Conservation (phyloP, 441 rosid genomes). For the Pelargonium cotyledonis region DNA sequence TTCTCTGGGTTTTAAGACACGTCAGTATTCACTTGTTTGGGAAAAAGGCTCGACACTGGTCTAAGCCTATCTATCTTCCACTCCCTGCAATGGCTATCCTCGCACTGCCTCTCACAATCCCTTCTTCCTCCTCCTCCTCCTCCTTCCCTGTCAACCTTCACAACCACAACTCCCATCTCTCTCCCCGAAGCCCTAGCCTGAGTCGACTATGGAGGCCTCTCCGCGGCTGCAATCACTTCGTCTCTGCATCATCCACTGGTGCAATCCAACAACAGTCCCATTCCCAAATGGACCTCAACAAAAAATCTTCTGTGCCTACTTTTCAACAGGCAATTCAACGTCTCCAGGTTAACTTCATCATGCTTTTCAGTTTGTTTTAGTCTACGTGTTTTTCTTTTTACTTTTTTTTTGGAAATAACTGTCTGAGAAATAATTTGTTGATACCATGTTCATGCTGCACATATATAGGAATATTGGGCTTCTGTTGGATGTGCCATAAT, state of each 20-base stretch:
- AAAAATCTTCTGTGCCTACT: conserved; percentile 43
- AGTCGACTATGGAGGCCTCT: conserved; percentile 23
- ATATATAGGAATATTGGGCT: conserved; percentile 84
- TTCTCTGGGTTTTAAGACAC: too few relatives aligned
- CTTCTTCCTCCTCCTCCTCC: conserved; percentile 36
- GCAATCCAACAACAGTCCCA: conserved; percentile 32
- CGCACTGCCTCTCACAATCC: conserved; percentile 33
- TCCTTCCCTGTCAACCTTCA: conserved; percentile 51
- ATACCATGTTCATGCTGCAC: background rate
- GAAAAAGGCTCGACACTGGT: too few relatives aligned
- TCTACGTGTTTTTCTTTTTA: background rate
- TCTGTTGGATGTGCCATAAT: conserved; percentile 97
- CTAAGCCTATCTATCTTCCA: background rate
- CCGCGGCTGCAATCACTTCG: conserved; percentile 30
- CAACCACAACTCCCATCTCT: conserved; percentile 23
- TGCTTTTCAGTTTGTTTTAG: background rate
- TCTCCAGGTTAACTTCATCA: conserved; percentile 46
- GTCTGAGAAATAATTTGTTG: background rate
- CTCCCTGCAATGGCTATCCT: conserved; percentile 48
- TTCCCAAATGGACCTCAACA: conserved; percentile 22
- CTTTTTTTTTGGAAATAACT: too few relatives aligned
- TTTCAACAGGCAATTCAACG: conserved; percentile 97
- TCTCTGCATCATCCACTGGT: conserved; percentile 39
- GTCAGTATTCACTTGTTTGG: too few relatives aligned
- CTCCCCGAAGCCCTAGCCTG: conserved; percentile 27